These are phyloP conservation scores for Didymella pomorum DNA, from an alignment of 2,329 filamentous ascomycete species.

Conservation along the genomic window DNA sequence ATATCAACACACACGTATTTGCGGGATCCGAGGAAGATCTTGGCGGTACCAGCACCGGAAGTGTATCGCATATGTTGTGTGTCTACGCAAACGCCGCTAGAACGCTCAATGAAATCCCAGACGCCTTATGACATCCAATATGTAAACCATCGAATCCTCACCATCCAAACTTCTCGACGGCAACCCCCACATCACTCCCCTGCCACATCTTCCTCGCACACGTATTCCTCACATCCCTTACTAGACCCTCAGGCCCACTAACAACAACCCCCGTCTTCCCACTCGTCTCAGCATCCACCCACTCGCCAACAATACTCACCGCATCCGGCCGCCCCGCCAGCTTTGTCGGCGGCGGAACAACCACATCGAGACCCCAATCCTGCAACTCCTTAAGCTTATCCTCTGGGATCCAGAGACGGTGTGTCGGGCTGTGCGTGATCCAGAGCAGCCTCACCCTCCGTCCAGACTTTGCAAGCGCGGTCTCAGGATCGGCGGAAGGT, in stretches of 20 bases:
- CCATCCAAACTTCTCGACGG: constrained; percentile 75
- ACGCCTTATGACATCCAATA: neutral
- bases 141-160: neutral
- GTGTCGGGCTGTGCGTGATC: constrained; percentile 64
- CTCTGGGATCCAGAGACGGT: constrained; percentile 63
- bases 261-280: constrained; percentile 62
- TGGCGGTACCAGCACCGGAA: neutral
- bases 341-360: constrained; percentile 63
- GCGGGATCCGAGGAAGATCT: neutral
- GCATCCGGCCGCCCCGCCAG: constrained; percentile 65
- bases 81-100: constrained; percentile 4
- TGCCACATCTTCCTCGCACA: constrained; percentile 60
- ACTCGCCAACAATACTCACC: constrained; percentile 52
- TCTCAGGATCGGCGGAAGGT: constrained; percentile 23
- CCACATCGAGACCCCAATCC: constrained; percentile 60
- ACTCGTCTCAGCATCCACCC: constrained; percentile 41
- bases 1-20: neutral
- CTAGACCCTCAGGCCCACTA: constrained; percentile 69
- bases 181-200: constrained; percentile 61
- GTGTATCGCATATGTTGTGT: neutral
- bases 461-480: too few relatives aligned
- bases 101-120: constrained; percentile 7
- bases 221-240: constrained; percentile 66
- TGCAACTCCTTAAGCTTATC: constrained; percentile 60
- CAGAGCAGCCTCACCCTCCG: constrained; percentile 63